A percentile compares a stretch with the other conserved stretches of the same genome.
Conservation (phyloP, 352 stramenopile species). For the Globisporangium polare region DNA sequence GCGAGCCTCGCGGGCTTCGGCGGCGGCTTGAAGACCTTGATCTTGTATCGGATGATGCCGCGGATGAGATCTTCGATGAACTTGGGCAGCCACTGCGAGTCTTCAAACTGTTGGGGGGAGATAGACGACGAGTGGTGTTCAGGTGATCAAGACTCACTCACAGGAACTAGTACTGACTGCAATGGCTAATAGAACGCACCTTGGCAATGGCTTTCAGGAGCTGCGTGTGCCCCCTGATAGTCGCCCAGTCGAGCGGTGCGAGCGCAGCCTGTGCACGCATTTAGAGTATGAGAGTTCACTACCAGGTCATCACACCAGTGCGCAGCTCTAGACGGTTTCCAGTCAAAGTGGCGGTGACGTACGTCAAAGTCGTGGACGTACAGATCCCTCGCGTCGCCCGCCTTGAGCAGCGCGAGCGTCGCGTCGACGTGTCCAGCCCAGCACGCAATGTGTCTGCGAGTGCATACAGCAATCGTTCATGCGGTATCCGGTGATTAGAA, state of each 20-base stretch:
- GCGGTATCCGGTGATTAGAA: too few species aligned
- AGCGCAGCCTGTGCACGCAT: slow-evolving; percentile 21
- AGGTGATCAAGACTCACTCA: neutral
- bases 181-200: slow-evolving; percentile 12
- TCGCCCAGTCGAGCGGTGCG: slow-evolving; percentile 55
- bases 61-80: slow-evolving; percentile 68
- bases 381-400: slow-evolving; percentile 48
- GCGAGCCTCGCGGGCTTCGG: slow-evolving; percentile 22
- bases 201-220: slow-evolving; percentile 56
- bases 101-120: slow-evolving; percentile 37
- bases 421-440: slow-evolving; percentile 63
- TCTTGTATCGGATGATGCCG: slow-evolving; percentile 70
- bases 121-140: neutral
- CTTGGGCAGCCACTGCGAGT: slow-evolving; percentile 61
- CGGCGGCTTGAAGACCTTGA: slow-evolving; percentile 59
- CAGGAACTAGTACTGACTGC: neutral
- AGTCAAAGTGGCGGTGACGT: neutral
- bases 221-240: slow-evolving; percentile 37
- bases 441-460: slow-evolving; percentile 52
- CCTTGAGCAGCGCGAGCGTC: slow-evolving; percentile 42
- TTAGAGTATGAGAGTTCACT: neutral
- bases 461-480: neutral
- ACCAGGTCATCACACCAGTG: too few species aligned
- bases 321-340: too few species aligned
- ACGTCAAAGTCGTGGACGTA: slow-evolving; percentile 72